Percentiles rank a stretch among this genome's conserved stretches.
Conservation (phyloP, 495 filamentous ascomycete genomes). For the Penicillium bovifimosum region DNA sequence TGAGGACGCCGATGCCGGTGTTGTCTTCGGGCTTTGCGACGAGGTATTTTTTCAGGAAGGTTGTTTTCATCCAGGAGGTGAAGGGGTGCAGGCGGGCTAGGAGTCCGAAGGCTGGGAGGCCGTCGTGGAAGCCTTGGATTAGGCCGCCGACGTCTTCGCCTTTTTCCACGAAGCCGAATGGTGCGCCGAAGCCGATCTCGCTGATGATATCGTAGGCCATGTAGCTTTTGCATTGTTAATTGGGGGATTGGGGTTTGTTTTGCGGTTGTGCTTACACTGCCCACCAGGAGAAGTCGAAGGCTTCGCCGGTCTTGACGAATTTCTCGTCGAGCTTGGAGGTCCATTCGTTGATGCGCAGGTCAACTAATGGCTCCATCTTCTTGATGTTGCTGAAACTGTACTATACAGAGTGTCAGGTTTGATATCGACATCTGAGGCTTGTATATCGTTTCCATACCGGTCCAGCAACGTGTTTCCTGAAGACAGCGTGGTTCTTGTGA, state of each 20-base stretch:
- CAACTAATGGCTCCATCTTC: conserved; percentile 49
- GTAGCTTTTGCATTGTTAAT: conserved; percentile 22
- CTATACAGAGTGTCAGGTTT: conserved; percentile 25
- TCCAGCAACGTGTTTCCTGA: conserved; percentile 39
- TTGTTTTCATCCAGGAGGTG: conserved; percentile 49
- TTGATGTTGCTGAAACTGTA: conserved; percentile 49
- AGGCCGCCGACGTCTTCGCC: conserved; percentile 54
- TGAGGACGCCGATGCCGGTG: conserved; percentile 36
- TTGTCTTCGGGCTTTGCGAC: conserved; percentile 52
- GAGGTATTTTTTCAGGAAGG: conserved; percentile 48
- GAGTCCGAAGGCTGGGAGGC: conserved; percentile 44
- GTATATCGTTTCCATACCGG: conserved; percentile 28
- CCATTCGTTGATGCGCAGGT: conserved; percentile 42
- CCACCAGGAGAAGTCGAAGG: conserved; percentile 50
- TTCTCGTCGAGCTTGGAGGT: conserved; percentile 34
- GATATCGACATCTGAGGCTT: neutral
- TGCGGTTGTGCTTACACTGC: conserved; percentile 31
- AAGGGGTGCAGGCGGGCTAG: conserved; percentile 48
- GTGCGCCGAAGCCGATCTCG: conserved; percentile 56
- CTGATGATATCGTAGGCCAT: conserved; percentile 62
- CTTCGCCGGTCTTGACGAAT: conserved; percentile 38
- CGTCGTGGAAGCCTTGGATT: conserved; percentile 47
- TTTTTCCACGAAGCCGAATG: conserved; percentile 56
- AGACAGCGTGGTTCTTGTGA: conserved; percentile 44
- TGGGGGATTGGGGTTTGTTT: neutral